Base-by-base conservation (phyloP, 257 asterid genomes). In the Solanum appendiculatum region DNA sequence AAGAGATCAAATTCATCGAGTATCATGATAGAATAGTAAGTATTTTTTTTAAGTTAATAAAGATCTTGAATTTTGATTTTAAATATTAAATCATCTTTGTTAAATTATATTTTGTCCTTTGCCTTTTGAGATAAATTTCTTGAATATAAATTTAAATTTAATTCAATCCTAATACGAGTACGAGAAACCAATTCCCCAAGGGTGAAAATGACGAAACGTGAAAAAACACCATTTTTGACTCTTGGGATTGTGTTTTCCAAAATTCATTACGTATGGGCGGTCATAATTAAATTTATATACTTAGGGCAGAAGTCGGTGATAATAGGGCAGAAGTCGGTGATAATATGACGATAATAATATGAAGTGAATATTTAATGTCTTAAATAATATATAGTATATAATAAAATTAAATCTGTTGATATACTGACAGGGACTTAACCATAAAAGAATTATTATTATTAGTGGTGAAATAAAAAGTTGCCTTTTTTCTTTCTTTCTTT, bases 91-190 rank as follows among this genome's bases (percentile, higher is more conserved):
- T 51, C 7, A 16, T 51, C 2, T 4, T 16, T 48, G 4, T 48
- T 48, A 48, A 7, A 48, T 5, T 14, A 48, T 1, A 21, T 0
- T 66, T 66, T 66, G 29, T 25, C 11, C 10, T 6, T 0, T 3
- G 0, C 4, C 9, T 31, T 31, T 68, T 0, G 31, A 3, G 2
- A 7, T 68, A 5, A 0, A 6, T 14, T 12, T 68, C 20, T 31
- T 1, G 1, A 31, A 31, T 7, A 31, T 1, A 68, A 68, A 29
- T 68, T 15, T 0, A 31, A 29, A 31, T 14, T 68, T 68, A 31
- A 68, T 14, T 3, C 1, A 31, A 29, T 68, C 0, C 5, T 60
- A 60, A n/a, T 63, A 25, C 8, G 11, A 25, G 5, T 13, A 14
- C 0, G 5, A 29, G 3, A 25, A 0, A 63, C 1, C 9, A 6